A percentile compares a stretch with the other conserved stretches of the same genome.
These are phyloP conservation scores for Microdochium paspali DNA, from an alignment of 2,329 filamentous ascomycete species.

Conservation along the genomic window DNA sequence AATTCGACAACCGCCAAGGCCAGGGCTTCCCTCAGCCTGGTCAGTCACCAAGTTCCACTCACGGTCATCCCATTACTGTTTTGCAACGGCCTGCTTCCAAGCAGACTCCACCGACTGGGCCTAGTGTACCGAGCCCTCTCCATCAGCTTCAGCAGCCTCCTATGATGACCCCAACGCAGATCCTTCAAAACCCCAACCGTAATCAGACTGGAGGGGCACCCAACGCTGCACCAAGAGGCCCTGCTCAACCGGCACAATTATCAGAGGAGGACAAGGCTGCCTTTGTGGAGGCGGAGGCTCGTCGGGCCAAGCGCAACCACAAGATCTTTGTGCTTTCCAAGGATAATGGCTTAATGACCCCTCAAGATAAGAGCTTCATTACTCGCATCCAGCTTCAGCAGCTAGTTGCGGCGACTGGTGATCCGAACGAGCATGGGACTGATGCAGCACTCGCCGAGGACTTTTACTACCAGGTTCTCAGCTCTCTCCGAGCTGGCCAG, in stretches of 20 bases:
- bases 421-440: constrained; percentile 67
- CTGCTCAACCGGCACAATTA: constrained; percentile 58
- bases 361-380: constrained; percentile 98
- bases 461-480: constrained; percentile 98
- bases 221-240: constrained; percentile 34
- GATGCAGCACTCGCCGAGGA: constrained; percentile 83
- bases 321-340: constrained; percentile 92
- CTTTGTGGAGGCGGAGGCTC: constrained; percentile 84
- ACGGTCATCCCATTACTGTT: constrained; percentile 43
- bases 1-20: constrained; percentile 13
- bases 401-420: constrained; percentile 84
- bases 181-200: constrained; percentile 70
- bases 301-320: constrained; percentile 92
- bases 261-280: constrained; percentile 76
- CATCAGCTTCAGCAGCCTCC: constrained; percentile 21
- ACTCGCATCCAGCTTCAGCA: constrained; percentile 96
- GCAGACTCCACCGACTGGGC: constrained; percentile 24
- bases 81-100: constrained; percentile 42
- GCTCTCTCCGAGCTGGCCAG: constrained; percentile 82
- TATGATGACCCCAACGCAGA: constrained; percentile 55
- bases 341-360: constrained; percentile 96
- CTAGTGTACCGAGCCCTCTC: constrained; percentile 20
- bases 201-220: constrained; percentile 21
- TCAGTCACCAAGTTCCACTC: constrained; percentile 13
- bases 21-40: constrained; percentile 14